These are phyloP conservation scores for Cladochytrium replicatum DNA, from an alignment of 192 early-diverging fungal species.

Conservation along the genomic window DNA sequence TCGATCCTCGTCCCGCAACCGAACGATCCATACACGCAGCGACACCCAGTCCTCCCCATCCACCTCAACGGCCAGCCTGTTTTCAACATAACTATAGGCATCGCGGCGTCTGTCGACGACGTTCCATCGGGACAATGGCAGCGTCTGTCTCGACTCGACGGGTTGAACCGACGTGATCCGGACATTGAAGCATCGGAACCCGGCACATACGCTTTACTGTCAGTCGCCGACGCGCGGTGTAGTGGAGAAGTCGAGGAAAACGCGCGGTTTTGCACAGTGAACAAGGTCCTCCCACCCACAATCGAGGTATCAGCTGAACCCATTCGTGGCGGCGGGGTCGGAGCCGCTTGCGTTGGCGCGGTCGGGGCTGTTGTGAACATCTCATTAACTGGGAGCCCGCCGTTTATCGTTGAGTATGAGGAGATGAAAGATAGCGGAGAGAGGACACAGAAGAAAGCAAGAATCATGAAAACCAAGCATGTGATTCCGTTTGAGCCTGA, in stretches of 20 bases:
- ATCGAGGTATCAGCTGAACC: constrained; percentile 19
- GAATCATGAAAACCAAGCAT: constrained; percentile 3
- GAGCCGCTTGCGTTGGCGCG: constrained; percentile 37
- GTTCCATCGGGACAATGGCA: neutral
- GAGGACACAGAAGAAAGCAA: neutral
- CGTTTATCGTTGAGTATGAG: constrained; percentile 34
- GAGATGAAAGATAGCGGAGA: constrained; percentile 9
- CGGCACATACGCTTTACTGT: constrained; percentile 24
- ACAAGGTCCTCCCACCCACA: constrained; percentile 29
- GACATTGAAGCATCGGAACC: constrained; percentile 4
- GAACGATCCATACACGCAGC: too few species aligned
- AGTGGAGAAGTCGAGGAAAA: constrained; percentile 15
- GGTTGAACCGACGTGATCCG: too few species aligned
- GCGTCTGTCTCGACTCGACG: neutral
- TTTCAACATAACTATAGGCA: neutral
- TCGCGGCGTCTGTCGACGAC: neutral
- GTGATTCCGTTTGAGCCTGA: constrained; percentile 11
- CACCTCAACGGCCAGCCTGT: neutral
- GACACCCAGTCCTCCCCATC: neutral
- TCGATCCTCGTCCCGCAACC: neutral
- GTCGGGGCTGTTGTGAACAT: constrained; percentile 34
- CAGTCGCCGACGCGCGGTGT: constrained; percentile 35
- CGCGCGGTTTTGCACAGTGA: constrained; percentile 18
- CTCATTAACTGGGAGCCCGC: constrained; percentile 35
- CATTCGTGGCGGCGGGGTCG: too few species aligned